Conservation (phyloP, 179 eudicot species). For the Nepenthes alata region DNA sequence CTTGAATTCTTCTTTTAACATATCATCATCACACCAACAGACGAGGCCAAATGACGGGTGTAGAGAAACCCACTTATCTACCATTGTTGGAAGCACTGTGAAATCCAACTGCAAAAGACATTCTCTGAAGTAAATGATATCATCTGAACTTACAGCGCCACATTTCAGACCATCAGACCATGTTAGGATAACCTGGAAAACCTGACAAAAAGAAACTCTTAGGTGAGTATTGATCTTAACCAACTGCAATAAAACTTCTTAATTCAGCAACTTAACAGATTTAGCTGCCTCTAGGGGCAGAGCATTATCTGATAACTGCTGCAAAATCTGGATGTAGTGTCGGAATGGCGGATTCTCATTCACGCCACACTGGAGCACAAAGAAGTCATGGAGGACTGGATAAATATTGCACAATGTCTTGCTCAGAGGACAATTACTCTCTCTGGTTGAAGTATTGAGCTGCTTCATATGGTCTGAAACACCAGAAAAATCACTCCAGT, state of each 20-base stretch:
- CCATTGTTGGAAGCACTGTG: constrained; percentile 60
- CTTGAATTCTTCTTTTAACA: constrained; percentile 62
- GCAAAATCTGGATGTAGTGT: constrained; percentile 61
- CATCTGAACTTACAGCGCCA: constrained; percentile 49
- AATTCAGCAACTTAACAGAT: constrained; percentile 29
- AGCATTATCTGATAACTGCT: constrained; percentile 47
- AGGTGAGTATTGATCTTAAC: constrained; percentile 1
- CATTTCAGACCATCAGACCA: constrained; percentile 65
- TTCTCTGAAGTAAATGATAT: constrained; percentile 47
- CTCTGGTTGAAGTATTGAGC: constrained; percentile 8
- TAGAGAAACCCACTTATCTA: constrained; percentile 92
- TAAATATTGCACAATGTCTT: constrained; percentile 49
- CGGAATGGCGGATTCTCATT: constrained; percentile 43
- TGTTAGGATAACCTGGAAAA: constrained; percentile 54
- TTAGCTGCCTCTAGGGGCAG: constrained; percentile 60
- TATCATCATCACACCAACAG: constrained; percentile 88
- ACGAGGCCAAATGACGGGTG: constrained; percentile 76
- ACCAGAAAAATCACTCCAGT: constrained; percentile 76
- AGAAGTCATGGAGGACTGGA: constrained; percentile 68
- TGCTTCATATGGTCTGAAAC: constrained; percentile 34
- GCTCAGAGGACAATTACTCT: constrained; percentile 15
- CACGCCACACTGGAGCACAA: constrained; percentile 82
- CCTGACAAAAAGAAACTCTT: constrained; percentile 28
- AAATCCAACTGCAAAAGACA: constrained; percentile 44
- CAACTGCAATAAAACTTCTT: neutral